These are phyloP conservation scores for Blakeslea trispora DNA, from an alignment of 371 early-diverging fungal species.

Conservation along the genomic window DNA sequence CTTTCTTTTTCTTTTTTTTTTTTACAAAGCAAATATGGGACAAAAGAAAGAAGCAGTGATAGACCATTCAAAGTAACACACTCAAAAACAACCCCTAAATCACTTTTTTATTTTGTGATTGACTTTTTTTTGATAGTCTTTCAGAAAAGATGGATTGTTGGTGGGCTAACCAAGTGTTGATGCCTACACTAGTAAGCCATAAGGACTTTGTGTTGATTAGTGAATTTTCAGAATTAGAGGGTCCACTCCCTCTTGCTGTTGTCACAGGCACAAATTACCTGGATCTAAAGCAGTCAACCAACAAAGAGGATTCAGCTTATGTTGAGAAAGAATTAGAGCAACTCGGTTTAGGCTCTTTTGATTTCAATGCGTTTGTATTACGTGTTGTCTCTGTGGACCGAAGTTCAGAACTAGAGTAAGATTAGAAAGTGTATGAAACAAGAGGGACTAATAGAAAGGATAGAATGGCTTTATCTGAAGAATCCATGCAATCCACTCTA, in stretches of 20 bases:
- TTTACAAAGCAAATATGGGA: not conserved
- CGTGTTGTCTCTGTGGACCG: conserved; percentile 59
- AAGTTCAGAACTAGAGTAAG: conserved; percentile 39
- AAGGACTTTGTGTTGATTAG: conserved; percentile 61
- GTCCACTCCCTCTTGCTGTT: conserved; percentile 55
- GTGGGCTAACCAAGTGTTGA: conserved; percentile 23
- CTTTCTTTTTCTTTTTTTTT: no score
- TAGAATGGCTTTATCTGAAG: conserved; percentile 15
- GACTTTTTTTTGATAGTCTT: no score
- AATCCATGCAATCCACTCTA: conserved; percentile 2
- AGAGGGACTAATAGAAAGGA: no score
- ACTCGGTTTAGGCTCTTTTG: conserved; percentile 40
- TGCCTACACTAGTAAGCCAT: conserved; percentile 9
- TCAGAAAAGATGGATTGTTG: conserved; percentile 3
- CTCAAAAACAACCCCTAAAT: no score
- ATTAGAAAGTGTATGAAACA: no score
- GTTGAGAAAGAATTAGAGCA: conserved; percentile 12
- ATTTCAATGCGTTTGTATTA: conserved; percentile 59
- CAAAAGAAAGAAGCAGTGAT: not conserved
- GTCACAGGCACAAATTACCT: conserved; percentile 39
- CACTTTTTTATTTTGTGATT: no score
- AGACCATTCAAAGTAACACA: not conserved
- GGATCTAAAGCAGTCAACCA: conserved; percentile 40
- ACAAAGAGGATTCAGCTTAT: not conserved
- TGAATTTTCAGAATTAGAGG: conserved; percentile 65